Percentiles rank a stretch among this genome's conserved stretches.
These are phyloP conservation scores for Neonothopanus nambi DNA, from an alignment of 1,284 basidiomycete genomes.

Conservation along the genomic window DNA sequence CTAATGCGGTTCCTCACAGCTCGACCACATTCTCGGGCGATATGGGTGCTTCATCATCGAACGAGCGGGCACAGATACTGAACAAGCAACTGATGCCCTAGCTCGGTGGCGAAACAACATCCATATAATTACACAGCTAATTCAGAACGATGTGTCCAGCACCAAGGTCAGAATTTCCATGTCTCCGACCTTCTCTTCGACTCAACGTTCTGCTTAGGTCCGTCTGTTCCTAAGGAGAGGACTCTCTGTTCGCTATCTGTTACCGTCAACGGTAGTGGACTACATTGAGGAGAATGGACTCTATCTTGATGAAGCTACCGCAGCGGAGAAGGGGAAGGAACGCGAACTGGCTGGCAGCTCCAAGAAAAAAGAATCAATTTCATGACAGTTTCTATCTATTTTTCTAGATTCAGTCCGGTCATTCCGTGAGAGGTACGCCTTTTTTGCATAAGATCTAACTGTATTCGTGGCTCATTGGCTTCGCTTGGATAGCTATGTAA, in stretches of 20 bases:
- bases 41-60: constrained; percentile 97
- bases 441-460: background rate
- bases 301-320: constrained; percentile 63
- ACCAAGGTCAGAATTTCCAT: constrained; percentile 70
- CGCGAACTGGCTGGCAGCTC: background rate
- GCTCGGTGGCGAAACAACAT: constrained; percentile 88
- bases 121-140: constrained; percentile 92
- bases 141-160: constrained; percentile 97
- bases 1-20: constrained; percentile 41
- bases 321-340: constrained; percentile 43
- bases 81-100: constrained; percentile 75
- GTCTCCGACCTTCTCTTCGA: constrained; percentile 9
- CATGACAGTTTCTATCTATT: constrained; percentile 6
- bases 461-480: background rate
- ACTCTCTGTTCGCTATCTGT: constrained; percentile 91
- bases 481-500: constrained; percentile 2
- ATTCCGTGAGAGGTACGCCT: background rate
- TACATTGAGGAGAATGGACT: constrained; percentile 88
- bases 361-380: constrained; percentile 10
- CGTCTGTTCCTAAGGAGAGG: constrained; percentile 90
- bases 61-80: constrained; percentile 91
- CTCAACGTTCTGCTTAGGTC: constrained; percentile 35
- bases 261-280: constrained; percentile 90
- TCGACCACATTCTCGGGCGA: constrained; percentile 93
- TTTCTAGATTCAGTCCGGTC: constrained; percentile 1